Conservation (phyloP, 1,284 basidiomycete genomes). For the Vanrija pseudolonga region DNA sequence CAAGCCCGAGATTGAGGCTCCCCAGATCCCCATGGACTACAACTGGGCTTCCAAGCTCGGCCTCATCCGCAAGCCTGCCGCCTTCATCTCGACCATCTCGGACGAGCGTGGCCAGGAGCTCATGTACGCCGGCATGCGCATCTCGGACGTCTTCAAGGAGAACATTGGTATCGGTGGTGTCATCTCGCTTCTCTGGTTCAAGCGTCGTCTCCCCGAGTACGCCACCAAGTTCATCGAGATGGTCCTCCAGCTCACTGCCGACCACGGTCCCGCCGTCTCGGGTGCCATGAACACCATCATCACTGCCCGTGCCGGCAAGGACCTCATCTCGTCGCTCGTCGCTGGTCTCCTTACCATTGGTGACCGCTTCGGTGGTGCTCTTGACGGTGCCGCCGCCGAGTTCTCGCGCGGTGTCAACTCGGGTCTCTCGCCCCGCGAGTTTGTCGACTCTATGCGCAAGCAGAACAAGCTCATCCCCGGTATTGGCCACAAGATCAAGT, state of each 20-base stretch:
- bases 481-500: conserved; percentile 99
- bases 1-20: conserved; percentile 79
- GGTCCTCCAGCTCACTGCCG: conserved; percentile 98
- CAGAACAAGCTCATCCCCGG: conserved; percentile 94
- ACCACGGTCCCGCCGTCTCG: conserved; percentile 85
- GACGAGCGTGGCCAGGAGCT: conserved; percentile 99
- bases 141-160: conserved; percentile 97
- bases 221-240: conserved; percentile 95
- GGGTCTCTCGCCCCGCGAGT: conserved; percentile 92
- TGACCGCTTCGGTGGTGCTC: conserved; percentile 97
- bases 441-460: conserved; percentile 93
- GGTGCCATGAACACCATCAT: conserved; percentile 99
- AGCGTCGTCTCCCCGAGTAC: conserved; percentile 63
- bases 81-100: conserved; percentile 99
- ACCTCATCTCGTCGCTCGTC: conserved; percentile 92
- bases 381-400: conserved; percentile 94
- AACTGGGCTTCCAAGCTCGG: conserved; percentile 99
- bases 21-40: conserved; percentile 99
- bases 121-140: conserved; percentile 97
- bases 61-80: conserved; percentile 95
- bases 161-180: conserved; percentile 97
- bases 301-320: conserved; percentile 97
- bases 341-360: conserved; percentile 97
- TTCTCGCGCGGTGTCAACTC: conserved; percentile 88
- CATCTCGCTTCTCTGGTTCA: conserved; percentile 96